Percentiles rank a stretch among this genome's conserved stretches.
Evolutionary conservation across 352 stramenopile species (phyloP).

Genomic region (Saprolegnia parasitica): DNA sequence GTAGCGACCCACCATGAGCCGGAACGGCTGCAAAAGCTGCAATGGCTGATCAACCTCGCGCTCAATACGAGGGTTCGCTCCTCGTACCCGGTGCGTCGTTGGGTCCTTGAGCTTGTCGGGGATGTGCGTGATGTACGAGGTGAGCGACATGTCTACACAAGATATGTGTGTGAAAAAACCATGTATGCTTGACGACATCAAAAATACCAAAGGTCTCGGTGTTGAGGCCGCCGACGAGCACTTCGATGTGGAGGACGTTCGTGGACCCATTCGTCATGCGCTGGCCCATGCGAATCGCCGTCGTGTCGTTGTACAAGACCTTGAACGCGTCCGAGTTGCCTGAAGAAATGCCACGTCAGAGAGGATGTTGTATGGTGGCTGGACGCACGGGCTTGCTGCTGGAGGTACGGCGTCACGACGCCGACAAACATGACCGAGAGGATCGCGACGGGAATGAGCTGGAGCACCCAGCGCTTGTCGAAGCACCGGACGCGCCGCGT

Average conservation of each 20-base stretch:
- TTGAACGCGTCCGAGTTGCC: constrained; percentile 8
- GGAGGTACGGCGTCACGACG: constrained; percentile 11
- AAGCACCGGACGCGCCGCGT: constrained; percentile 3
- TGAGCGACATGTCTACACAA: constrained; percentile 16
- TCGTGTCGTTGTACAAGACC: constrained; percentile 12
- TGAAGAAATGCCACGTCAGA: too few species aligned
- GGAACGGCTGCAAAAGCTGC: constrained; percentile 1
- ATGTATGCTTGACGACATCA: neutral
- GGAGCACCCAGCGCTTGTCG: neutral
- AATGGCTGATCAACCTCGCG: neutral
- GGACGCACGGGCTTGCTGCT: neutral
- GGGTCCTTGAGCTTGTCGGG: neutral
- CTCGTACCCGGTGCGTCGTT: neutral
- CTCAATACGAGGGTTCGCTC: too few species aligned
- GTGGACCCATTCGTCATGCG: neutral
- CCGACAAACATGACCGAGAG: constrained; percentile 11
- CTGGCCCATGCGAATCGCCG: neutral
- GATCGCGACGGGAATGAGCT: constrained; percentile 4
- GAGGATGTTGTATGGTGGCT: too few species aligned
- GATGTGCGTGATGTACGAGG: constrained; percentile 3
- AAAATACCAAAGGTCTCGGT: neutral
- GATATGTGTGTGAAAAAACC: neutral
- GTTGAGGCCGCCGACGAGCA: constrained; percentile 11
- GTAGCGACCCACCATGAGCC: constrained; percentile 6
- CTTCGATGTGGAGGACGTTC: constrained; percentile 3